A percentile compares a stretch with the other conserved stretches of the same genome.
These are phyloP conservation scores for Ajuga reptans DNA, from an alignment of 305 asterid genomes.

Conservation along the genomic window DNA sequence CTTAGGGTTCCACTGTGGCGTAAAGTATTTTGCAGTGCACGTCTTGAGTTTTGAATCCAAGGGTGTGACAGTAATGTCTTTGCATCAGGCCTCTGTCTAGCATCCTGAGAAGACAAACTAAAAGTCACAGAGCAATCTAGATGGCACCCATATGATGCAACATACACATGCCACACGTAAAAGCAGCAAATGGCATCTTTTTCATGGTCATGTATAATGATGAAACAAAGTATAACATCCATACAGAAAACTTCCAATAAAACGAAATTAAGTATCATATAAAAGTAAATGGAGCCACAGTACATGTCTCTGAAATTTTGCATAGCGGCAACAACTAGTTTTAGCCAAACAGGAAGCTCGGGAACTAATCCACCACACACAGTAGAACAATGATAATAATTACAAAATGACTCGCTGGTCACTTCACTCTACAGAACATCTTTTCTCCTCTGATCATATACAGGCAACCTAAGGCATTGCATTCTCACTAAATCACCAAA, in stretches of 20 bases:
- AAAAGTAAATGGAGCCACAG: not conserved
- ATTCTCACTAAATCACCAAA: no score
- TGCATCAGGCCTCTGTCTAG: conserved; percentile 99
- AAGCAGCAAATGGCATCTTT: conserved; percentile 1
- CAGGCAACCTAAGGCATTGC: no score
- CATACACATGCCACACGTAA: not conserved
- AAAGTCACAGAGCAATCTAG: conserved; percentile 20
- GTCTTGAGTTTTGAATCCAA: conserved; percentile 96
- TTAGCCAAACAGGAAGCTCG: not conserved
- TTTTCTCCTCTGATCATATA: no score
- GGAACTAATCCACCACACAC: not conserved
- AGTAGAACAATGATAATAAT: not conserved
- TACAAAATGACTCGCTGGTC: not conserved
- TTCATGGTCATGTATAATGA: conserved; percentile 1
- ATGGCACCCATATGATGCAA: conserved; percentile 11
- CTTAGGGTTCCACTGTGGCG: conserved; percentile 83
- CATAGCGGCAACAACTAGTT: conserved; percentile 2
- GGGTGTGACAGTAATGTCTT: conserved; percentile 93
- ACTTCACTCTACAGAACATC: not conserved
- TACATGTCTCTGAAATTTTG: not conserved
- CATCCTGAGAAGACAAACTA: conserved; percentile 57
- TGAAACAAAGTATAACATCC: not conserved
- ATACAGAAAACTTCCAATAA: not conserved
- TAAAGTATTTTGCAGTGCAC: conserved; percentile 75
- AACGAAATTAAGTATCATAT: not conserved